Evolutionary conservation across 2,329 filamentous ascomycete species (phyloP).

Genomic region (Penicillium crustosum): DNA sequence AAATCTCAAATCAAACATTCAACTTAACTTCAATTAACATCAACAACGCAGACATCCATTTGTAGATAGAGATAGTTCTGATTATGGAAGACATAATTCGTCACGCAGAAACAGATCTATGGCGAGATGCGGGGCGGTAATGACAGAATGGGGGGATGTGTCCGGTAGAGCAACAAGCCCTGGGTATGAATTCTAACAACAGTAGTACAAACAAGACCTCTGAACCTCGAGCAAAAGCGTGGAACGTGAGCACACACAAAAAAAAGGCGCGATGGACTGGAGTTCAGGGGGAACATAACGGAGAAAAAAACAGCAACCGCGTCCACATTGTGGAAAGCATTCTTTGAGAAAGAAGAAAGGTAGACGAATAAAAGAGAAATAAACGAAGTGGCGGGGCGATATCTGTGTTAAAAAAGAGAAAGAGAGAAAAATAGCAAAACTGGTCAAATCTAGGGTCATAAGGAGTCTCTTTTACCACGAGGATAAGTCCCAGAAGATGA

Average conservation of each 20-base stretch:
- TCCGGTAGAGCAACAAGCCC: conserved; percentile 4
- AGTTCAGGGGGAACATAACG: not conserved
- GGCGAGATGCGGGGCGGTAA: not conserved
- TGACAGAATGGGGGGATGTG: conserved; percentile 1
- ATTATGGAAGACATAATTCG: conserved; percentile 12
- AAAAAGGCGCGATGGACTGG: not conserved
- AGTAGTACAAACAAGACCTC: conserved; percentile 8
- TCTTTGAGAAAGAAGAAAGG: not conserved
- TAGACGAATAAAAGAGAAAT: not conserved
- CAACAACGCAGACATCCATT: not conserved
- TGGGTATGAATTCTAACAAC: conserved; percentile 17
- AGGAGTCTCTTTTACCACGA: conserved; percentile 4
- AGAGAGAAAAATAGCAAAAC: not conserved
- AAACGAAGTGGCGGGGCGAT: not conserved
- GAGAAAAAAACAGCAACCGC: not conserved
- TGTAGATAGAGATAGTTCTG: conserved; percentile 6
- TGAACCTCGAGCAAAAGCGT: not conserved
- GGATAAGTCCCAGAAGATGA: not conserved
- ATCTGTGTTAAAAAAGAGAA: not conserved
- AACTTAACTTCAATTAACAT: conserved; percentile 2
- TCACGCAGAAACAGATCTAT: conserved; percentile 10
- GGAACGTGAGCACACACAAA: not conserved
- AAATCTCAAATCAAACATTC: not conserved
- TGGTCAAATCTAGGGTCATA: conserved; percentile 13
- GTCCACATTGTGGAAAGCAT: not conserved